phyloP scores from a whole-genome alignment of 23 red algal species.

The Agarophyton chilense region DNA sequence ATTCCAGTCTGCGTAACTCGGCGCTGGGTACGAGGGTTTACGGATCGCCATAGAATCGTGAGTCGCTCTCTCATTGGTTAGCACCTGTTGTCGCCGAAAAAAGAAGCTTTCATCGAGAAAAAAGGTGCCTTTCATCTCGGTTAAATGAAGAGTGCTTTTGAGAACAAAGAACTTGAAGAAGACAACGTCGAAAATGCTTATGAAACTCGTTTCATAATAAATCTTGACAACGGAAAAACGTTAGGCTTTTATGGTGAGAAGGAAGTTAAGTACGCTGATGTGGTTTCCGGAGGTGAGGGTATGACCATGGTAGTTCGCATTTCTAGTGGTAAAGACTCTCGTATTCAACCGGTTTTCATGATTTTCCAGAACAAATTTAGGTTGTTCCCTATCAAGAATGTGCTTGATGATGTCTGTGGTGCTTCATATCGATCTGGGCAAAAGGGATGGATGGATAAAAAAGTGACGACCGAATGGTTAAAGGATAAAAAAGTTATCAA shows the following conservation, averaged over 20 bases:
- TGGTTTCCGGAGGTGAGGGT: no score
- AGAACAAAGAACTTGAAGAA: conserved; percentile 22
- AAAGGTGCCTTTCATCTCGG: conserved; percentile 51
- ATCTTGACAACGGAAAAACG: conserved; percentile 30
- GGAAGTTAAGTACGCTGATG: conserved; percentile 44
- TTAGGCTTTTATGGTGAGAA: conserved; percentile 17
- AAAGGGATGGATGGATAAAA: no score
- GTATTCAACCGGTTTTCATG: no score
- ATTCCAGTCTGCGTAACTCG: not conserved
- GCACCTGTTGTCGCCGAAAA: not conserved
- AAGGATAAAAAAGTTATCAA: not conserved
- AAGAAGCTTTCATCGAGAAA: conserved; percentile 16
- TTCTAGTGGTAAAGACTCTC: no score
- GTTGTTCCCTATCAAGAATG: no score
- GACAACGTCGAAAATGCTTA: conserved; percentile 34
- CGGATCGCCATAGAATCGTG: conserved; percentile 45
- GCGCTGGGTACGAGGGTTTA: conserved; percentile 18
- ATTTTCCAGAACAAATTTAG: no score
- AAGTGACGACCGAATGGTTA: no score
- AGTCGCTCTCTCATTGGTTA: not conserved
- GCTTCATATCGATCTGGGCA: no score
- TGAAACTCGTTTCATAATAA: conserved; percentile 49
- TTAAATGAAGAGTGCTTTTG: no score
- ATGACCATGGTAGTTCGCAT: no score
- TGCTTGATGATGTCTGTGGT: no score